Evolutionary conservation across 768 basidiomycete genomes (phyloP), one percentile per base, ranked within the genome.

Genomic region (Austroboletus eburneus): DNA sequence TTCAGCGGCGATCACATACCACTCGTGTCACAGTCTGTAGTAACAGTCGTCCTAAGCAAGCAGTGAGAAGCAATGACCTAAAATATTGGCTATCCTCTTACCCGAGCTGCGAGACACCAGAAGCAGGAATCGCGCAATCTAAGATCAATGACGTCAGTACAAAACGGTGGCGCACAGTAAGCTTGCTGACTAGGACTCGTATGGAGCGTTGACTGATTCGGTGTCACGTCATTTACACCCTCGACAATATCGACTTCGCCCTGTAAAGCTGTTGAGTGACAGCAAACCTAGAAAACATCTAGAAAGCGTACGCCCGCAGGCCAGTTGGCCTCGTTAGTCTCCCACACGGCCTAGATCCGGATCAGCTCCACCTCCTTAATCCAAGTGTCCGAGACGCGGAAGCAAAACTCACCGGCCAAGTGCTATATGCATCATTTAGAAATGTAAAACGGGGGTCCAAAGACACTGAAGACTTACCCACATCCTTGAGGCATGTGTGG

Each of bases 121-220:
- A 53, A 27, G 47, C 42, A 1, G 65, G 65, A 9, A 66, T 68
- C 3, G 58, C 46, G 36, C 65, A 66, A 35, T 47, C 65, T 65
- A 39, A 12, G 5, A 29, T 24, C 14, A 27, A 8, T 24, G 2
- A 18, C 14, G 17, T 45, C 27, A 27, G 27, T 27, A n/a, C 12
- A 27, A 12, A 27, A 6, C 27, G 27, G 17, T 22, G 8, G 12
- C 6, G 16, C 17, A 21, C 13, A 18, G 30, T 9, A 39, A 21
- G 21, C 16, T 5, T 24, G 42, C 68, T 39, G 47, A 75, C 79
- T 67, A 10, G 76, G 52, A 45, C 66, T 68, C 5, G 82, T 83
- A 59, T 85, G 84, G 32, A 85, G 66, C 0, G 80, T 76, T 2
- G 71, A 69, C 47, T 71, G 68, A 55, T 82, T 78, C 3, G 77